These are phyloP conservation scores for Exobasidium cylindrosporum DNA, from an alignment of 1,284 basidiomycete species.

Conservation along the genomic window DNA sequence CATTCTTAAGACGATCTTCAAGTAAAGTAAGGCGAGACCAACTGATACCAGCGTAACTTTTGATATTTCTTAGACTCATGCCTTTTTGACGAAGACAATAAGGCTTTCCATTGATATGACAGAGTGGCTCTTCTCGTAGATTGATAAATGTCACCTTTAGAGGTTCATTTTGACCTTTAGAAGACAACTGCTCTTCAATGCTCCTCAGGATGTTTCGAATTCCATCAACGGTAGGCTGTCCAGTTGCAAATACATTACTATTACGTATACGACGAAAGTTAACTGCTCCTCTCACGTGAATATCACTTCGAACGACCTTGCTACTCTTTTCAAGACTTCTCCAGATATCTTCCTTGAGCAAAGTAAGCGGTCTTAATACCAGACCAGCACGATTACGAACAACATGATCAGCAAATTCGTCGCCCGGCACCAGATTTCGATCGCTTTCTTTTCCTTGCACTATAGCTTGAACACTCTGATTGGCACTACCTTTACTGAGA, in stretches of 20 bases:
- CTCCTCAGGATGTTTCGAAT: conserved; percentile 74
- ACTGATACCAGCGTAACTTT: conserved; percentile 51
- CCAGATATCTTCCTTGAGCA: conserved; percentile 55
- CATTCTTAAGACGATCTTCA: conserved; percentile 85
- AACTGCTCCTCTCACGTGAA: conserved; percentile 74
- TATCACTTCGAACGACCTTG: conserved; percentile 16
- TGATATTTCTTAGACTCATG: conserved; percentile 49
- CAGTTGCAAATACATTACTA: conserved; percentile 66
- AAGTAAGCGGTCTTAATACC: conserved; percentile 46
- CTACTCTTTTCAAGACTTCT: conserved; percentile 38
- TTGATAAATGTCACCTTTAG: conserved; percentile 81
- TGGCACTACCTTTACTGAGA: conserved; percentile 1
- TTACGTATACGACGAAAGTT: conserved; percentile 85
- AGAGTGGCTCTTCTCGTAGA: conserved; percentile 80
- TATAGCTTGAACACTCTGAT: conserved; percentile 28
- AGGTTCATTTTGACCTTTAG: conserved; percentile 14
- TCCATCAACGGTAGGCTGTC: conserved; percentile 88
- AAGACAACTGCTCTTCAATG: conserved; percentile 33
- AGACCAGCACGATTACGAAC: conserved; percentile 51
- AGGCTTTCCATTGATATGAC: conserved; percentile 80
- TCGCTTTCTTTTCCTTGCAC: background rate
- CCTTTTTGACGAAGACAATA: conserved; percentile 58
- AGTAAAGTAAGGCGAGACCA: conserved; percentile 46
- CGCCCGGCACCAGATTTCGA: conserved; percentile 41
- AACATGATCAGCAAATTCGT: conserved; percentile 54